Evolutionary conservation across 768 basidiomycete species (phyloP), one percentile per base, ranked within the genome.

Genomic region (Termitomyces sp.): DNA sequence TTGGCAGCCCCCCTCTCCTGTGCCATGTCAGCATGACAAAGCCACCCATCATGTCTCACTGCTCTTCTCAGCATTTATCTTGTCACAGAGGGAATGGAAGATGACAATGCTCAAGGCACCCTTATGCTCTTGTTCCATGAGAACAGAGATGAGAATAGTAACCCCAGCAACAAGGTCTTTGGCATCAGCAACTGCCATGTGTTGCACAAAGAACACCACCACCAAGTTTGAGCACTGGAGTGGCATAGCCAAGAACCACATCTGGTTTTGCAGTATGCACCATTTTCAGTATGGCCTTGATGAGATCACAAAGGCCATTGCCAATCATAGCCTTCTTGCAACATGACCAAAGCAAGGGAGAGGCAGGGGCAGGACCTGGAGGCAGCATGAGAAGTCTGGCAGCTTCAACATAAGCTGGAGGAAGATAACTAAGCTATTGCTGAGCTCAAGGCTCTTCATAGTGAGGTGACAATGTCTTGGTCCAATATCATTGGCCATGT

Each of bases 11-110:
- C 12, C 62, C 65, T 11, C 69, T 73, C 56, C 50, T 73, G 66
- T 63, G 60, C 55, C 57, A 60, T 56, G 65, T 61, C 57, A 20
- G 12, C 57, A 65, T 65, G 51, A 0, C 66, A 58, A 76, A 58
- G 17, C 73, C 59, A 77, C 76, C 63, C 61, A 66, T 40, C n/a
- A 73, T 42, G 69, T 69, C 70, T 79, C 56, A 79, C 73, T 50
- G 46, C 74, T 69, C 57, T 63, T 59, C 76, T 75, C 58, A 71
- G 65, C 5, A 48, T 79, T 59, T 74, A 76, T 51, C 62, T 79
- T 50, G 66, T 71, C 0, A 65, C 70, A 34, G 25, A 64, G 57
- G 68, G 58, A 6, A 66, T 46, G 56, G 60, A 57, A 49, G 25
- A 8, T 15, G 49, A 60, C 0, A 77, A 76, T 61, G 54, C 59